A percentile compares a stretch with the other conserved stretches of the same genome.
Conservation (phyloP, 2,329 filamentous ascomycete genomes). For the Colletotrichum sp. region DNA sequence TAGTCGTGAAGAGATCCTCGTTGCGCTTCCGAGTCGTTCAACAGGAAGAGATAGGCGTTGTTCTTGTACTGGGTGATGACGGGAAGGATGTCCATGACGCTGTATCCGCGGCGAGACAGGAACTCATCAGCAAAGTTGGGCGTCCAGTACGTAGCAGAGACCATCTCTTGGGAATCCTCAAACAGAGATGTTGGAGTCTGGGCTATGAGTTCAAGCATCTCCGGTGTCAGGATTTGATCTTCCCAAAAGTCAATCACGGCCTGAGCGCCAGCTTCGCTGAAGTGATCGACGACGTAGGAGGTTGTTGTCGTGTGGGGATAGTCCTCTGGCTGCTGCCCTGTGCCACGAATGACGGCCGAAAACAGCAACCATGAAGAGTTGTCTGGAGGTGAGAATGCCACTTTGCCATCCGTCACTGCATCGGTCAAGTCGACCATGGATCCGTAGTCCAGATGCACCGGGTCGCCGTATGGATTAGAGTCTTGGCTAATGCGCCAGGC, state of each 20-base stretch:
- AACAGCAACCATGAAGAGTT: neutral
- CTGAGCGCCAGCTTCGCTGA: neutral
- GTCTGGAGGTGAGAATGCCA: neutral
- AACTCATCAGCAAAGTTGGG: neutral
- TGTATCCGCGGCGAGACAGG: neutral
- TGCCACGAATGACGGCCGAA: neutral
- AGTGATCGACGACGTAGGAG: neutral
- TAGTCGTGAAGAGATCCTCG: neutral
- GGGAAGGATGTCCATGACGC: neutral
- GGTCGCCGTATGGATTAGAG: neutral
- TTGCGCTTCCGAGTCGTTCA: neutral
- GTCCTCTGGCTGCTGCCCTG: neutral
- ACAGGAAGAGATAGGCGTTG: neutral
- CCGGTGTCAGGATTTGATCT: neutral
- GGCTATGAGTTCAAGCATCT: neutral
- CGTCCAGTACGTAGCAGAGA: neutral
- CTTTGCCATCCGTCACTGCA: rapidly evolving
- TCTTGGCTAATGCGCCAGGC: neutral
- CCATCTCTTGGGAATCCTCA: neutral
- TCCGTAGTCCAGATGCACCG: neutral
- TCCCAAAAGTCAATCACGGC: neutral
- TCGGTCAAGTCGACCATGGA: neutral
- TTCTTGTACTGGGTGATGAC: neutral
- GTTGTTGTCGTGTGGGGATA: neutral
- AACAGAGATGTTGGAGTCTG: neutral